Evolutionary conservation across 495 filamentous ascomycete genomes (phyloP), one percentile per base, ranked within the genome.

Genomic region (Xylaria cubensis): DNA sequence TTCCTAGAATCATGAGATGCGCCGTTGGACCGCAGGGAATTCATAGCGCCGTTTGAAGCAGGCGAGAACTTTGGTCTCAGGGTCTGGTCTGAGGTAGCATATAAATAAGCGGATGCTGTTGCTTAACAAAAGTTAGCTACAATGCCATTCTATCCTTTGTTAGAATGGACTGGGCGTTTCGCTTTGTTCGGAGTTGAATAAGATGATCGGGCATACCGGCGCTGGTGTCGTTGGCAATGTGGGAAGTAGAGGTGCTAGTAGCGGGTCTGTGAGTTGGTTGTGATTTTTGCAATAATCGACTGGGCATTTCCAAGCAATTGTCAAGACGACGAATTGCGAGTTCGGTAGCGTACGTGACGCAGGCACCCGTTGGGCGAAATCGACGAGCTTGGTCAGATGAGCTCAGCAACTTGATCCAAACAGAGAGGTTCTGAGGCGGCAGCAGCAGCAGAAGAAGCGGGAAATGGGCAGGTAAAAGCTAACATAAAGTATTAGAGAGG

Each of bases 21-120:
- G 72, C 61, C 74, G 72, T 56, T 70, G 48, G 78, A 71, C 69
- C 77, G 79, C 81, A 83, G 82, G 61, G 74, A 74, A 74, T 81
- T 84, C 46, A 80, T 77, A 39, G 74, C 72, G 71, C 74, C 78
- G 74, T 82, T 75, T 63, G 79, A 79, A 73, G 77, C 75, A 58
- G 80, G 78, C 55, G 80, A 51, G 64, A 81, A 79, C 62, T 74
- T 76, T 74, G 74, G 61, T 72, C 42, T 71, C 8, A 63, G 26
- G 29, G 64, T 72, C 19, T 71, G 72, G 72, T 76, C 67, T 67
- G 68, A 69, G 70, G 73, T 55, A 73, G 70, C 44, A 67, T 72
- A 39, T 32, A 69, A 34, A 67, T 76, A 66, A 46, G 74, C 32
- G 19, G 71, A 41, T 61, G 53, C 66, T 77, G 74, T 70, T 72